Evolutionary conservation across 192 early-diverging fungal genomes (phyloP), one percentile per base, ranked within the genome.

Genomic region (Phycomyces blakesleeanus): DNA sequence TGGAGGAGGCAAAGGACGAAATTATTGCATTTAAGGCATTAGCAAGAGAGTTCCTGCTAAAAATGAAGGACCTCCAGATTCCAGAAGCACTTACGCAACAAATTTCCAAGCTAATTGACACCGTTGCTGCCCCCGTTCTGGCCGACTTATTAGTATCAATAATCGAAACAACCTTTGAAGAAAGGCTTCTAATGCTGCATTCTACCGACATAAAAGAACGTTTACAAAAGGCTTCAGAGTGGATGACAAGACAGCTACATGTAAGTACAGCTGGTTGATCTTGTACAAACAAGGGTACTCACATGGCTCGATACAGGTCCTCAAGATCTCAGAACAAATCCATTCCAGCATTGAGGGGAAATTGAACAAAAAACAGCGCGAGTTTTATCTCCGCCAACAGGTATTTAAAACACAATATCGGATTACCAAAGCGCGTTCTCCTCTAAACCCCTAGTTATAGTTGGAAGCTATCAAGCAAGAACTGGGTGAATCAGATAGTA

Each of bases 401-500:
- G 84, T 87, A 66, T 34, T 34, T 34, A 34, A 34, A 34, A 34
- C 7, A 34, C 29, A 34, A 34, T 34, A 34, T 34, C 29, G 29
- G 29, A 2, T 34, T 34, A 34, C 29, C 29, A 34, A 34, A 34
- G 3, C 29, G 7, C 29, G 7, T 5, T 34, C 29, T 34, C 29
- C 29, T 34, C 29, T 34, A 34, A 34, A 34, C 29, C 29, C 29
- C 59, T 38, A 25, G 10, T 55, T 26, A 37, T 57, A 88, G 85
- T 75, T 93, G 51, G 82, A 85, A 25, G 91, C 89, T 7, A 91
- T 93, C 59, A 89, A 90, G 58, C 82, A 87, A 63, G 91, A 93
- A 63, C 72, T 91, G 2, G 88, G 88, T 3, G 88, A 89, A 57
- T 80, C 66, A 25, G 85, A 91, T 58, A 59, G 50, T 38, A 16